Evolutionary conservation across 75 land plant genomes (phyloP), one percentile per base, ranked within the genome.

Genomic region (Pinus albicaulis): DNA sequence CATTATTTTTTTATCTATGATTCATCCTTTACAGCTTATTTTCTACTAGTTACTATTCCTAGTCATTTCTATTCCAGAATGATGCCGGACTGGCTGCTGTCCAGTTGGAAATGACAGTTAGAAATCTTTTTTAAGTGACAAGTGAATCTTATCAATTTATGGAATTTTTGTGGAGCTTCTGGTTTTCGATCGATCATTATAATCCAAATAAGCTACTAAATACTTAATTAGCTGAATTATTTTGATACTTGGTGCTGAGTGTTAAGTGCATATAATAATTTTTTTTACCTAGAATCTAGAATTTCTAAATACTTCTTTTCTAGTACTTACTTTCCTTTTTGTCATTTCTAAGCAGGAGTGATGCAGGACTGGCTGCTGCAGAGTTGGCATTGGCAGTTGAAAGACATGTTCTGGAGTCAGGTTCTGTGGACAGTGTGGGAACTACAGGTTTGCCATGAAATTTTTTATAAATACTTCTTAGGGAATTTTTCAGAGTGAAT

Each of bases 1-100:
- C 68, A 73, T 23, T 57, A 24, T 1, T 56, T 63, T 26, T 55
- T 34, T 17, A 1, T 23, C 75, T 19, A 55, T 17, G 7, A 74
- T 24, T 16, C 61, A 10, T 74, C 13, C 24, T n/a, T n/a, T 1
- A 1, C 3, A 13, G 41, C 7, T 63, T 74, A 0, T 34, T 31
- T 63, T 14, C 31, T 23, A 69, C 16, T 70, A 57, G 63, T 57
- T 41, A 24, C 34, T 75, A 16, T 4, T 48, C 15, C 59, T 38
- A 26, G 60, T 38, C 19, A 26, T 44, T 72, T 13, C 38, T 17
- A 56, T 70, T 31, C 90, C 93, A 97, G 85, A 94, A 92, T 77
- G 99, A 94, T 80, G 99, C 99, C 23, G 99, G 99, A 66, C 82
- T 96, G 61, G 98, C 95, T 24, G 98, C 95, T 73, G 95, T 95